Percentiles rank a stretch among this genome's conserved stretches.
These are phyloP conservation scores for Apiospora malaysiana DNA, from an alignment of 2,329 filamentous ascomycete species.

Conservation along the genomic window DNA sequence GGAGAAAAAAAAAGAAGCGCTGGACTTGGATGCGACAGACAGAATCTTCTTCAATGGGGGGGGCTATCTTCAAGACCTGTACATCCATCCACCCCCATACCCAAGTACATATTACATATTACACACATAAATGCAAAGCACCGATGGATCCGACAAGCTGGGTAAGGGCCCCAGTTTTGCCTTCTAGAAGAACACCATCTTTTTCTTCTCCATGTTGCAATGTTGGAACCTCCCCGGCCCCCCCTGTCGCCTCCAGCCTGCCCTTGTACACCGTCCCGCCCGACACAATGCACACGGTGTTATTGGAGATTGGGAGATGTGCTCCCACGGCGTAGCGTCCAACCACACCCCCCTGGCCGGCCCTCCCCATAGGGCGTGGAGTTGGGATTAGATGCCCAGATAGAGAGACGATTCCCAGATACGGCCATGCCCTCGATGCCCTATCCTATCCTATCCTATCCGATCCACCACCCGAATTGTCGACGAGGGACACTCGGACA, in stretches of 20 bases:
- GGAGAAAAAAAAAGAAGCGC: too few species aligned
- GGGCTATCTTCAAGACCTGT: neutral
- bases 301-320: constrained; percentile 8
- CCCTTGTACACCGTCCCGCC: neutral
- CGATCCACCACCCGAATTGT: too few species aligned
- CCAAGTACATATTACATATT: neutral
- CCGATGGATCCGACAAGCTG: constrained; percentile 22
- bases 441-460: too few species aligned
- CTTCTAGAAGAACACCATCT: constrained; percentile 20
- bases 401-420: neutral
- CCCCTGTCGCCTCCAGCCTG: neutral
- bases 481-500: too few species aligned
- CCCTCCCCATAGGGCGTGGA: neutral
- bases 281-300: constrained; percentile 4
- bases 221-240: neutral
- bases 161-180: constrained; percentile 20
- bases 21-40: too few species aligned
- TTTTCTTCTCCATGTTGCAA: constrained; percentile 16
- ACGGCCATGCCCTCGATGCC: neutral
- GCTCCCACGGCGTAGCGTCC: neutral
- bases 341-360: neutral
- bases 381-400: neutral
- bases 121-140: constrained; percentile 7
- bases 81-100: neutral
- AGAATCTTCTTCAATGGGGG: too few species aligned